Base-by-base conservation (phyloP, 768 basidiomycete species). In the Leccinum aurantiacum region DNA sequence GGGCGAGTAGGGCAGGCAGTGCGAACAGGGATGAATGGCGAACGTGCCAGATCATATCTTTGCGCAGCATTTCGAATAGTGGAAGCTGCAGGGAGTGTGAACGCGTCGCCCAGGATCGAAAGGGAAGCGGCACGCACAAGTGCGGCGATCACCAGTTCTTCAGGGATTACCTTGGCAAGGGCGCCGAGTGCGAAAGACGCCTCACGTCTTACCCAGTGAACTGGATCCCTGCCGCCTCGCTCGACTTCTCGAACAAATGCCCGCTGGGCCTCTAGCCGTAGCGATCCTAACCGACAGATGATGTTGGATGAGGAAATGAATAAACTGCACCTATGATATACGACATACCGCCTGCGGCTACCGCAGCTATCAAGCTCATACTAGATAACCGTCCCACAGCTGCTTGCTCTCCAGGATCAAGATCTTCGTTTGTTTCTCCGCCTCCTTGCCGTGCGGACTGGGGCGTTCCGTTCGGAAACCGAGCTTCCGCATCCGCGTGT, bases 281-380 rank as follows among this genome's bases (percentile, higher is more conserved):
- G 67, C 3, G 80, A 78, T 50, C 86, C 88, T 89, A 60, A 49
- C 58, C 59, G 19, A 37, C 57, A 38, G 44, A 60, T 33, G 37
- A 50, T 25, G 37, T 25, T 63, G 19, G 37, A 58, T 64, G 19
- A 61, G 53, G 55, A 25, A 19, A 37, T 53, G 8, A 41, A 62
- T 31, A 47, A 54, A 58, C 52, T 54, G 49, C 54, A 54, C 49
- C 58, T 35, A 35, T 35, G 33, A 1, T 57, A 60, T 60, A 60
- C 54, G 56, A 77, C 82, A 69, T 71, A 90, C 89, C 88, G 62
- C 85, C 86, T 27, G 93, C 91, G 31, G 90, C 84, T 13, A 94
- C 86, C 8, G 92, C 87, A 41, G 94, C 94, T 78, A 96, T 91
- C 54, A 97, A 77, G 70, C 91, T 93, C 93, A 97, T 94, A 67